Conservation (phyloP, 208 protist genomes). For the Trypanosoma scelopori region DNA sequence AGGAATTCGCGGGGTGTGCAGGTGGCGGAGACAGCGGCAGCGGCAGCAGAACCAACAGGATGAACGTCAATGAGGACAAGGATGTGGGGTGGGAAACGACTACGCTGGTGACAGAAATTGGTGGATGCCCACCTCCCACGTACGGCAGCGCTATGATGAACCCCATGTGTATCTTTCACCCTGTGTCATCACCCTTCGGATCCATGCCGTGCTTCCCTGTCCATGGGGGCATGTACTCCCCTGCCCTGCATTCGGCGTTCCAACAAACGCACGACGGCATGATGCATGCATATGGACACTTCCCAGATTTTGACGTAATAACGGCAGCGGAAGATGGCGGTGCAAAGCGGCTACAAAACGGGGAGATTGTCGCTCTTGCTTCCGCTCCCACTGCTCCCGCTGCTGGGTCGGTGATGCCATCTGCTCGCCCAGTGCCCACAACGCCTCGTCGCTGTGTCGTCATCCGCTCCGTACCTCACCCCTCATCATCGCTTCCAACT, state of each 20-base stretch:
- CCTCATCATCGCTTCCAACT: not conserved
- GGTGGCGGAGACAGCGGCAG: not conserved
- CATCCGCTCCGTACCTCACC: conserved; percentile 1
- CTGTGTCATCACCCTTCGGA: not conserved
- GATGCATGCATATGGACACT: not conserved
- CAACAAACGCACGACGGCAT: not conserved
- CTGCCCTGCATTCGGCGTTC: conserved; percentile 2
- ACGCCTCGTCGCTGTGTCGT: conserved; percentile 1
- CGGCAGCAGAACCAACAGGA: not conserved
- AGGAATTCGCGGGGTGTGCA: not conserved
- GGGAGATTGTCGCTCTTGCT: not conserved
- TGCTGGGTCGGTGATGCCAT: conserved; percentile 7
- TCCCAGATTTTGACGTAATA: not conserved
- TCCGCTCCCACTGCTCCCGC: not conserved
- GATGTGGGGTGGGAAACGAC: not conserved
- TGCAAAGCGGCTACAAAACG: not conserved
- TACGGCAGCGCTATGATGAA: not conserved
- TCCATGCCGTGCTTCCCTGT: conserved; percentile 9
- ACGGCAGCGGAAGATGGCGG: not conserved
- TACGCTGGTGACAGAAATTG: not conserved
- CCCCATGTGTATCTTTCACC: conserved; percentile 6
- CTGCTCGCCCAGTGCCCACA: conserved; percentile 8
- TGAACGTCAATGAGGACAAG: not conserved
- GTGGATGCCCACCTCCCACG: not conserved
- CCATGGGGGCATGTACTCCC: not conserved